Base-by-base conservation (phyloP, 306 rosid genomes). In the Oemleria cerasiformis region DNA sequence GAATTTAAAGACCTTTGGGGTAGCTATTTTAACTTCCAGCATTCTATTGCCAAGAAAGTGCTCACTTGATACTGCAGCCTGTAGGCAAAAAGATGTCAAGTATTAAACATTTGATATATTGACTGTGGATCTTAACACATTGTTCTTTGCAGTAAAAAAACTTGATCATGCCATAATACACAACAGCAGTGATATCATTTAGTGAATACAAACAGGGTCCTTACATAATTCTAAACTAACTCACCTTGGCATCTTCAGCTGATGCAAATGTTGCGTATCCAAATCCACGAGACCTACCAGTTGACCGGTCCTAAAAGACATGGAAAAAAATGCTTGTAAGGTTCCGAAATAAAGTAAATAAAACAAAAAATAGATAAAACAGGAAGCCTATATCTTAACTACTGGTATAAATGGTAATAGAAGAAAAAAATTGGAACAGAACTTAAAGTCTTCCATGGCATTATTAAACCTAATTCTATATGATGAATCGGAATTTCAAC, bases 11-110 rank as follows among this genome's bases (percentile, higher is more conserved):
- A 94, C 99, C 96, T 95, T 95, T 21, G 99, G 99, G 1, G 99
- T 95, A 39, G 99, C 99, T 73, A 95, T 92, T 91, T 91, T 95
- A 75, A 95, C 96, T 88, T 95, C 97, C 82, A 95, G 83, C 76
- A 85, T 91, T 82, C 99, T 81, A 75, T 89, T 88, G 34, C 97
- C 96, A 77, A 95, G 99, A 74, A 78, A 79, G 75, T 91, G 99
- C 79, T 95, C 99, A 38, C 85, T 79, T 47, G 96, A 86, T 73
- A 86, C 78, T 71, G 81, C 97, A 68, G 65, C 80, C 99, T 95
- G 90, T 71, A 71, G 65, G 65, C 63, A 77, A 60, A 81, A 70
- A 61, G 20, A 66, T 8, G 48, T 59, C 34, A 64, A 34, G 30
- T 62, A 53, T 41, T n/a, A 9, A 67, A 72, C 44, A 68, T 19